Evolutionary conservation across 441 rosid species (phyloP).

Genomic region (Mallotus japonicus): DNA sequence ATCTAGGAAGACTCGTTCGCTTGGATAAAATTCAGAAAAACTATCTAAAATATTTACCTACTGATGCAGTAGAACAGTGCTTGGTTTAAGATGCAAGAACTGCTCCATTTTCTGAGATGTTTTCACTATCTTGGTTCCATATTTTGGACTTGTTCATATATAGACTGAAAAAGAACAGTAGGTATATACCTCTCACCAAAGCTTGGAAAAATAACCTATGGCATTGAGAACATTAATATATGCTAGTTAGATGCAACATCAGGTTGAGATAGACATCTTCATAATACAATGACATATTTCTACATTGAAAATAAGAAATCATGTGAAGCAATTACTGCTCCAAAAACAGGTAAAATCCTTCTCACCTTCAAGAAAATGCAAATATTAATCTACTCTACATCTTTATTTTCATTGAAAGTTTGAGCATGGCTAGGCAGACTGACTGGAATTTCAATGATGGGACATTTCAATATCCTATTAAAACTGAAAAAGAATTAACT

Average conservation of each 20-base stretch:
- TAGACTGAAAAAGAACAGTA: slow-evolving; percentile 67
- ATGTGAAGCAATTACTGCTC: too few relatives aligned
- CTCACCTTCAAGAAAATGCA: too few relatives aligned
- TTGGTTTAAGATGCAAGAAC: not conserved
- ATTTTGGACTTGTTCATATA: slow-evolving; percentile 62
- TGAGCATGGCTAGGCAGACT: not conserved
- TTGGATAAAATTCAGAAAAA: not conserved
- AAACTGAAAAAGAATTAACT: not conserved
- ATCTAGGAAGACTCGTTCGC: not conserved
- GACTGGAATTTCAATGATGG: not conserved
- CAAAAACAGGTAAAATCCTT: not conserved
- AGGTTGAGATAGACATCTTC: not conserved
- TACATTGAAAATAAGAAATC: not conserved
- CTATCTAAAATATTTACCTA: slow-evolving; percentile 8
- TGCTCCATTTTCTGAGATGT: not conserved
- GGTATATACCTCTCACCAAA: slow-evolving; percentile 89
- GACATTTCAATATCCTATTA: not conserved
- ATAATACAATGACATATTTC: not conserved
- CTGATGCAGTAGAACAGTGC: not conserved
- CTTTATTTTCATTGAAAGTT: not conserved
- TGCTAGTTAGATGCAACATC: not conserved
- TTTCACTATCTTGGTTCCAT: slow-evolving; percentile 40
- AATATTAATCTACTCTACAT: not conserved
- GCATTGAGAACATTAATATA: not conserved
- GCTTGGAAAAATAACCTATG: slow-evolving; percentile 93